Conservation (phyloP, 177 flowering plant genomes). For the Vitis hybrid region DNA sequence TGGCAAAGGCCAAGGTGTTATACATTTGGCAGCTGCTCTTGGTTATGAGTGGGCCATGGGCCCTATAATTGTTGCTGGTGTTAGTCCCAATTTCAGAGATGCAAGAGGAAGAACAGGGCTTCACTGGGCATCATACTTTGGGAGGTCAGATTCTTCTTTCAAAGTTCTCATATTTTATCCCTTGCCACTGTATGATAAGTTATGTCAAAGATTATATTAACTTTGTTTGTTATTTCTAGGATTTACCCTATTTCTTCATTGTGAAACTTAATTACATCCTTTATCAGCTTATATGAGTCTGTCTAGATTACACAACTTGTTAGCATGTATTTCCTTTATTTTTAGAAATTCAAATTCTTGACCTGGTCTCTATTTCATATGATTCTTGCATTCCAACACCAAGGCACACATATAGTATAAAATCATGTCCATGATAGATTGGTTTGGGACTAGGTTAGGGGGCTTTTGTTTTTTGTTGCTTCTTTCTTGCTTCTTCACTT, state of each 20-base stretch:
- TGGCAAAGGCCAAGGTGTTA: conserved; percentile 64
- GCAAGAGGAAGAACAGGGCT: conserved; percentile 66
- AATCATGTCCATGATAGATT: too few relatives aligned
- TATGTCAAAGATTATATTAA: background rate
- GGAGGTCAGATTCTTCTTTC: conserved; percentile 49
- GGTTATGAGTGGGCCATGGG: conserved; percentile 74
- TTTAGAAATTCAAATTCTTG: too few relatives aligned
- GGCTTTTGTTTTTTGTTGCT: too few relatives aligned
- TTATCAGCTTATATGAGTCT: too few relatives aligned
- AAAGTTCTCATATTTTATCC: background rate
- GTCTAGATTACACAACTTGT: too few relatives aligned
- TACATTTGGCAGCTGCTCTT: conserved; percentile 75
- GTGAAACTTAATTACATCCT: background rate
- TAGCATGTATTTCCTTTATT: too few relatives aligned
- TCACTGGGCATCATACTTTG: conserved; percentile 83
- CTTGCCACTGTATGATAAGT: background rate
- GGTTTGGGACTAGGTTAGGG: too few relatives aligned
- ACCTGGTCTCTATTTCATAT: too few relatives aligned
- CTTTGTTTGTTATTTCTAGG: background rate
- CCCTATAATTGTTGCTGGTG: conserved; percentile 61
- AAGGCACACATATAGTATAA: too few relatives aligned
- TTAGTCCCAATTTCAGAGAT: conserved; percentile 70
- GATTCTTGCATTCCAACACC: too few relatives aligned
- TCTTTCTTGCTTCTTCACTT: too few relatives aligned
- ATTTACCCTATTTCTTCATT: background rate